A percentile compares a stretch with the other conserved stretches of the same genome.
Conservation (phyloP, 768 basidiomycete species). For the Boletellus emodensis region DNA sequence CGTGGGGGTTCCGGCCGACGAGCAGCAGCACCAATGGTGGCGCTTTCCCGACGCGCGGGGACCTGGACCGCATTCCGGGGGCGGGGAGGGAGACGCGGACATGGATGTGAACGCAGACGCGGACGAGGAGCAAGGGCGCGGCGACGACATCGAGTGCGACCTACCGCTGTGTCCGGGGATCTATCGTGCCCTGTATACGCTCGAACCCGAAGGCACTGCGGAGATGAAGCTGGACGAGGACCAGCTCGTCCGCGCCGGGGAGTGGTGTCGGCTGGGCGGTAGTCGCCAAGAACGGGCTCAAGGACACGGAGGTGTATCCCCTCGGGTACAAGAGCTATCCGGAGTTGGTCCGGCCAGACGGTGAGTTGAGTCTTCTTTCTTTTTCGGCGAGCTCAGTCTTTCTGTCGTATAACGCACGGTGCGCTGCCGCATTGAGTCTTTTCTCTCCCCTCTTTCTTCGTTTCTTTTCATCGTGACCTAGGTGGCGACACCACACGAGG, state of each 20-base stretch:
- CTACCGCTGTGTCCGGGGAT: slow-evolving; percentile 57
- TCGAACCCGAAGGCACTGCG: slow-evolving; percentile 75
- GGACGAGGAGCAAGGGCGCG: slow-evolving; percentile 29
- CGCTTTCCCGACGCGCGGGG: slow-evolving; percentile 36
- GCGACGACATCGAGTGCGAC: slow-evolving; percentile 19
- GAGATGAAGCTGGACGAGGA: slow-evolving; percentile 82
- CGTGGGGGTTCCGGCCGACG: slow-evolving; percentile 31
- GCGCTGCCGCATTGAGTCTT: slow-evolving; percentile 15
- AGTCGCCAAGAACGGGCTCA: slow-evolving; percentile 43
- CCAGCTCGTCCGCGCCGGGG: slow-evolving; percentile 67
- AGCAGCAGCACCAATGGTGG: slow-evolving; percentile 4
- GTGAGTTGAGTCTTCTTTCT: too few species aligned
- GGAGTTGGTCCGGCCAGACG: slow-evolving; percentile 46
- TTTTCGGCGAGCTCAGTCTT: not conserved
- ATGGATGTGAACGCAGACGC: slow-evolving; percentile 28
- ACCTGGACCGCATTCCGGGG: slow-evolving; percentile 46
- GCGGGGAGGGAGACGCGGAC: slow-evolving; percentile 24
- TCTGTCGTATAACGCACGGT: not conserved
- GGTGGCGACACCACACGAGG: not conserved
- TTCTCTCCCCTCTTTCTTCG: not conserved
- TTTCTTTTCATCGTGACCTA: not conserved
- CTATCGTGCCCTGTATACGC: slow-evolving; percentile 75
- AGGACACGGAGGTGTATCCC: slow-evolving; percentile 49
- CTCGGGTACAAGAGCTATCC: slow-evolving; percentile 80
- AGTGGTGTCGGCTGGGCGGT: slow-evolving; percentile 83